phyloP scores from a whole-genome alignment of 768 basidiomycete genomes.

The Exidia glandulosa region DNA sequence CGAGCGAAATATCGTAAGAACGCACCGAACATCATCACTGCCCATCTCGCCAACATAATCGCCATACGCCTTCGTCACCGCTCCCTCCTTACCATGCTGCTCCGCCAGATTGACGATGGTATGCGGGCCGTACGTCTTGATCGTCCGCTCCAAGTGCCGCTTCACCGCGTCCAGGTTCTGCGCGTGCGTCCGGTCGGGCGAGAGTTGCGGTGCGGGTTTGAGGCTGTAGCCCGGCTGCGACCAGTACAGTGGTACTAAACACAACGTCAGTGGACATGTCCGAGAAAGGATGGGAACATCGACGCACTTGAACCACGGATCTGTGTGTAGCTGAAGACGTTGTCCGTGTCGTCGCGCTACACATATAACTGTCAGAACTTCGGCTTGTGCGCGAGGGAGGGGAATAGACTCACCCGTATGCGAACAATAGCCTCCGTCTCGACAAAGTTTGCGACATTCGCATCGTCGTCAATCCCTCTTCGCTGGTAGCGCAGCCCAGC shows the following conservation, averaged over 20 bases:
- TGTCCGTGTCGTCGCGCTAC: constrained; percentile 62
- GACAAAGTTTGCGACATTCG: constrained; percentile 91
- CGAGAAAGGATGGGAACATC: neutral
- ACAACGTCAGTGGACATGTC: neutral
- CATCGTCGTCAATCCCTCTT: constrained; percentile 86
- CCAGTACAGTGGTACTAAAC: constrained; percentile 84
- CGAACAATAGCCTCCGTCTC: constrained; percentile 87
- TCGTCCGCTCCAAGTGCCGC: constrained; percentile 60
- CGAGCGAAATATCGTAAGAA: neutral
- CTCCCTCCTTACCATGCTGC: constrained; percentile 76
- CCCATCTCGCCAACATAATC: constrained; percentile 51
- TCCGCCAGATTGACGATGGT: constrained; percentile 85
- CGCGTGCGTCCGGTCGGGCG: constrained; percentile 56
- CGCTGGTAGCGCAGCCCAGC: constrained; percentile 92
- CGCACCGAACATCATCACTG: constrained; percentile 47
- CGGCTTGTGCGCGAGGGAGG: neutral
- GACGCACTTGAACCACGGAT: constrained; percentile 82
- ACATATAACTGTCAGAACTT: neutral
- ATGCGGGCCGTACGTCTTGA: constrained; percentile 65
- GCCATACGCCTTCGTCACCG: constrained; percentile 67
- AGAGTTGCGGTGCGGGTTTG: constrained; percentile 77
- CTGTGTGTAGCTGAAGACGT: constrained; percentile 84
- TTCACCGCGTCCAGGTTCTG: constrained; percentile 62
- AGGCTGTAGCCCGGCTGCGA: constrained; percentile 77
- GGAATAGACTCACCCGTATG: constrained; percentile 48